phyloP scores from a whole-genome alignment of 2,329 filamentous ascomycete species.

The Alternaria conjuncta region DNA sequence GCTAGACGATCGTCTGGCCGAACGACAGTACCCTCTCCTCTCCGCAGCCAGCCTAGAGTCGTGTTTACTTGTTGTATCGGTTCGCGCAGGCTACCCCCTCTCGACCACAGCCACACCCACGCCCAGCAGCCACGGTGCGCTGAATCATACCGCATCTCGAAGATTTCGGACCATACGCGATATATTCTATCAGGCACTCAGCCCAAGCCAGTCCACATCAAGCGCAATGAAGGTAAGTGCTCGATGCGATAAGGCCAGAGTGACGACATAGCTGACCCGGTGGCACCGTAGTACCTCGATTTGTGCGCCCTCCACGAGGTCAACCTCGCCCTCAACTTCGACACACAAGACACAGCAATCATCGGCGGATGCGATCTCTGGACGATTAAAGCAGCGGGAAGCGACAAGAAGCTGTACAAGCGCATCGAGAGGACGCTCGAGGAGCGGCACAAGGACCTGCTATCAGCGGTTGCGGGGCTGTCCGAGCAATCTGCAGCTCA shows the following conservation, averaged over 20 bases:
- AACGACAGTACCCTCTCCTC: constrained; percentile 46
- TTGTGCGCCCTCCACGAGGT: constrained; percentile 90
- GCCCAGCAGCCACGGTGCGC: constrained; percentile 30
- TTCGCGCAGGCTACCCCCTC: constrained; percentile 42
- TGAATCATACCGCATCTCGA: constrained; percentile 16
- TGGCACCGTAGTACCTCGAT: constrained; percentile 76
- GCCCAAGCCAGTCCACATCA: constrained; percentile 2
- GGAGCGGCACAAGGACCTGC: constrained; percentile 85
- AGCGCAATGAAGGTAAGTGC: constrained; percentile 49
- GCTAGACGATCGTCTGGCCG: constrained; percentile 51
- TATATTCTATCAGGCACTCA: not conserved
- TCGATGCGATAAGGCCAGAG: constrained; percentile 22
- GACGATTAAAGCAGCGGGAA: constrained; percentile 93
- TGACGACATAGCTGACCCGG: constrained; percentile 40
- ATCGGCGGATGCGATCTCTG: constrained; percentile 95
- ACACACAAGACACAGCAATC: constrained; percentile 89
- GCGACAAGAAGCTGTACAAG: constrained; percentile 97
- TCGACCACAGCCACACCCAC: constrained; percentile 38
- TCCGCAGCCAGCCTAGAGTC: constrained; percentile 52
- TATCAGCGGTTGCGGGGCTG: constrained; percentile 84
- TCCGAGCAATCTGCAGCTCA: constrained; percentile 80
- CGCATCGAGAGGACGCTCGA: constrained; percentile 91
- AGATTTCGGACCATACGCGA: constrained; percentile 7
- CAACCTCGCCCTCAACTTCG: constrained; percentile 92
- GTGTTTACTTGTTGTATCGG: constrained; percentile 47